Evolutionary conservation across 495 filamentous ascomycete species (phyloP).

Genomic region (Xylaria nigripes): DNA sequence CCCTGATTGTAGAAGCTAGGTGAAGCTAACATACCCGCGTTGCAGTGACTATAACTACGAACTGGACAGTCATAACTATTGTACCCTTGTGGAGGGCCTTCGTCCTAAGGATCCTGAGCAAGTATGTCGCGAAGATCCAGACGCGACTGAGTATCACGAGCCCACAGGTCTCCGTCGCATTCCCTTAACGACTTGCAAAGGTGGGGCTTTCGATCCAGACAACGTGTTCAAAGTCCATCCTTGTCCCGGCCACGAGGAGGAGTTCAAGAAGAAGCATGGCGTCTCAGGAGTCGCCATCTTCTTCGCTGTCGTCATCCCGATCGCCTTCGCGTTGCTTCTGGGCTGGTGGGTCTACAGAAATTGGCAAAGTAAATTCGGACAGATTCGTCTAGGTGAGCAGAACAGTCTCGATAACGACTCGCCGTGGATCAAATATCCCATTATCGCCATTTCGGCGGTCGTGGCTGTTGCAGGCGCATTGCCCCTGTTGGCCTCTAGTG

Average conservation of each 20-base stretch:
- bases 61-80: slow-evolving; percentile 63
- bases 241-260: slow-evolving; percentile 69
- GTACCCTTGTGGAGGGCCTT: slow-evolving; percentile 64
- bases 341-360: slow-evolving; percentile 83
- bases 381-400: slow-evolving; percentile 72
- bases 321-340: slow-evolving; percentile 55
- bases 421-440: slow-evolving; percentile 66
- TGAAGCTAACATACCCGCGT: slow-evolving; percentile 8
- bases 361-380: slow-evolving; percentile 85
- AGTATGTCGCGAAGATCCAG: slow-evolving; percentile 59
- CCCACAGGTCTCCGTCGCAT: slow-evolving; percentile 87
- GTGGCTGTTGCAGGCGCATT: slow-evolving; percentile 68
- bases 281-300: slow-evolving; percentile 71
- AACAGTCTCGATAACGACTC: slow-evolving; percentile 53
- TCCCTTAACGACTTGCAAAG: slow-evolving; percentile 75
- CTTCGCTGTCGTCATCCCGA: slow-evolving; percentile 69
- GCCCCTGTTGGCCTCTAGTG: slow-evolving; percentile 57
- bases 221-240: slow-evolving; percentile 45
- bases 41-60: slow-evolving; percentile 90
- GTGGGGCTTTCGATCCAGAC: slow-evolving; percentile 59
- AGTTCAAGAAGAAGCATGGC: slow-evolving; percentile 65
- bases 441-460: slow-evolving; percentile 66
- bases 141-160: slow-evolving; percentile 63
- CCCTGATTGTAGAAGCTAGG: neutral
- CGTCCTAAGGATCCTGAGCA: slow-evolving; percentile 52